These are phyloP conservation scores for Lotmaria passim DNA, from an alignment of 208 protist species.

Conservation along the genomic window DNA sequence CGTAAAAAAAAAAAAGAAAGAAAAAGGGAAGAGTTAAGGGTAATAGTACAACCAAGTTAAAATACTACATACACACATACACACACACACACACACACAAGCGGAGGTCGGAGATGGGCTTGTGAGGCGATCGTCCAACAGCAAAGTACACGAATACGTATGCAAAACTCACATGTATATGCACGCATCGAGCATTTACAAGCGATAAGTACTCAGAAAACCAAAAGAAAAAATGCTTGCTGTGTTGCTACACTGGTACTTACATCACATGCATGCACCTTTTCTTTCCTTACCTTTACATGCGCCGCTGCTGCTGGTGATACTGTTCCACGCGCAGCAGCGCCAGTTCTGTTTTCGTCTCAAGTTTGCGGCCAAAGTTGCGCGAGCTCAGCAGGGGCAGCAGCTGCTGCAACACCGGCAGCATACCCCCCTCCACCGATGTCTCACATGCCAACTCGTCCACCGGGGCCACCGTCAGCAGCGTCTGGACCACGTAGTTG, in stretches of 20 bases:
- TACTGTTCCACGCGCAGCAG: conserved; percentile 44
- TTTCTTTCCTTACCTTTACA: neutral
- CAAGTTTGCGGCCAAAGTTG: conserved; percentile 75
- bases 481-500: conserved; percentile 98
- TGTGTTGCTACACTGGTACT: neutral
- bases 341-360: conserved; percentile 60
- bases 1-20: conserved; percentile 25
- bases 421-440: conserved; percentile 34
- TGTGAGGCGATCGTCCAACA: too few species aligned
- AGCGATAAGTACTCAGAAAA: too few species aligned
- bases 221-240: too few species aligned
- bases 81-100: neutral
- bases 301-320: conserved; percentile 23
- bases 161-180: too few species aligned
- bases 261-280: neutral
- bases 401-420: conserved; percentile 44
- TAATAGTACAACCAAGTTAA: neutral
- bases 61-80: neutral
- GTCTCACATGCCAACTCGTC: conserved; percentile 44
- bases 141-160: too few species aligned
- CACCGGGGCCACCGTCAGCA: conserved; percentile 82
- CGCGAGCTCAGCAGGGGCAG: conserved; percentile 46
- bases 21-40: conserved; percentile 1
- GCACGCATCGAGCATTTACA: too few species aligned
- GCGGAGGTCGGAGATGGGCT: too few species aligned